These are phyloP conservation scores for Guyanaporus albipodus DNA, from an alignment of 768 basidiomycete species.

Conservation along the genomic window DNA sequence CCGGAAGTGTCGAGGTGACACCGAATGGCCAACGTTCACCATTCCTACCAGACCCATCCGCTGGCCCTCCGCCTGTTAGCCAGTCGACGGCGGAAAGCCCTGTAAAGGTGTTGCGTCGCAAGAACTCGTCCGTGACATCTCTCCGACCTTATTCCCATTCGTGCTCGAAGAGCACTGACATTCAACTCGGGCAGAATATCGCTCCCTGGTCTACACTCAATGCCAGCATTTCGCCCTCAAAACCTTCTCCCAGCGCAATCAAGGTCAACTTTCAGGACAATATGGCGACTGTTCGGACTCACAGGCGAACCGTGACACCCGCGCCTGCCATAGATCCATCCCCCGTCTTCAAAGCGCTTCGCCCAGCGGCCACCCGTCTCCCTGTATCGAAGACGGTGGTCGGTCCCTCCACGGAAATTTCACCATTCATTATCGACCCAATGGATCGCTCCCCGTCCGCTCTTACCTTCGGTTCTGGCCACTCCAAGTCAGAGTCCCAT, in stretches of 20 bases:
- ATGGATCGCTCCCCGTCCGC: conserved; percentile 32
- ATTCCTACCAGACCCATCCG: conserved; percentile 12
- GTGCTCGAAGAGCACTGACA: conserved; percentile 17
- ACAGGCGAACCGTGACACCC: conserved; percentile 56
- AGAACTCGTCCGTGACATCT: conserved; percentile 42
- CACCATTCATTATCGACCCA: conserved; percentile 35
- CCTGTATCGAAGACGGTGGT: conserved; percentile 17
- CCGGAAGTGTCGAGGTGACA: conserved; percentile 47
- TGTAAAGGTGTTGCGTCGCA: conserved; percentile 32
- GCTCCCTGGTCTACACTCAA: conserved; percentile 57
- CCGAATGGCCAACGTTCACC: conserved; percentile 34
- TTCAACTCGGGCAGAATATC: conserved; percentile 51
- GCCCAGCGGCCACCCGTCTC: conserved; percentile 40
- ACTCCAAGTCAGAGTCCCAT: conserved; percentile 29
- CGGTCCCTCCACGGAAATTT: conserved; percentile 22
- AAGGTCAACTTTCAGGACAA: conserved; percentile 26
- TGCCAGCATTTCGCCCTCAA: conserved; percentile 37
- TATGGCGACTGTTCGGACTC: conserved; percentile 28
- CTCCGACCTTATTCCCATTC: conserved; percentile 48
- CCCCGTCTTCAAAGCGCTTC: conserved; percentile 56
- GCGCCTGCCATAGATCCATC: conserved; percentile 55
- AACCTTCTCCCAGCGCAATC: conserved; percentile 22
- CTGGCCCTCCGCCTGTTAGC: conserved; percentile 33
- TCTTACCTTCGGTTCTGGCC: conserved; percentile 36
- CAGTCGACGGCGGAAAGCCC: conserved; percentile 35